phyloP scores from a whole-genome alignment of 2,329 filamentous ascomycete species.

The Fusarium redolens region DNA sequence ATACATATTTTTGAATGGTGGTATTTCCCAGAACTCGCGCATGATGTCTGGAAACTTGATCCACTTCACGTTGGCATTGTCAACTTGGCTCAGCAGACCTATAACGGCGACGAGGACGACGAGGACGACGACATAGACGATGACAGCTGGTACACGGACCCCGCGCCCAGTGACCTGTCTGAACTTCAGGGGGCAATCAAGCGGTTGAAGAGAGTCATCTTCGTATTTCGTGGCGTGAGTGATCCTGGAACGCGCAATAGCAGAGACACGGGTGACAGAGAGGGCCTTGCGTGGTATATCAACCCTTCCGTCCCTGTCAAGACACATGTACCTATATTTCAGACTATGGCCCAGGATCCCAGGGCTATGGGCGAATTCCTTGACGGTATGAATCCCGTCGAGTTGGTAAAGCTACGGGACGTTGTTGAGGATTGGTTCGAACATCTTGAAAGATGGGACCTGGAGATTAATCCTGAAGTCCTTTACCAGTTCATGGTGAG shows the following conservation, averaged over 20 bases:
- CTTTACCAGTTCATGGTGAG: neutral
- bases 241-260: neutral
- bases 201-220: neutral
- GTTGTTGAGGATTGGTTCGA: neutral
- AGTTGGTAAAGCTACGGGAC: fast-evolving
- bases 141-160: no score
- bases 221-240: neutral
- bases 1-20: neutral
- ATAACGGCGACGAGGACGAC: neutral
- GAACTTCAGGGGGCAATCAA: no score
- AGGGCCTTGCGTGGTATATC: neutral
- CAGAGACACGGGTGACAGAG: fast-evolving
- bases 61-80: neutral
- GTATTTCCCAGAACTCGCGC: neutral
- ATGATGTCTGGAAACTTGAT: neutral
- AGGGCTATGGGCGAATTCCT: neutral
- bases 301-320: neutral
- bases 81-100: neutral
- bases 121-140: no score
- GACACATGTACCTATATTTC: neutral
- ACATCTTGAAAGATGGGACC: neutral
- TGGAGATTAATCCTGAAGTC: neutral
- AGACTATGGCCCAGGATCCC: neutral
- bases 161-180: no score
- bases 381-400: fast-evolving